Conservation (phyloP, 495 filamentous ascomycete genomes). For the Hypoxylon trugodes region DNA sequence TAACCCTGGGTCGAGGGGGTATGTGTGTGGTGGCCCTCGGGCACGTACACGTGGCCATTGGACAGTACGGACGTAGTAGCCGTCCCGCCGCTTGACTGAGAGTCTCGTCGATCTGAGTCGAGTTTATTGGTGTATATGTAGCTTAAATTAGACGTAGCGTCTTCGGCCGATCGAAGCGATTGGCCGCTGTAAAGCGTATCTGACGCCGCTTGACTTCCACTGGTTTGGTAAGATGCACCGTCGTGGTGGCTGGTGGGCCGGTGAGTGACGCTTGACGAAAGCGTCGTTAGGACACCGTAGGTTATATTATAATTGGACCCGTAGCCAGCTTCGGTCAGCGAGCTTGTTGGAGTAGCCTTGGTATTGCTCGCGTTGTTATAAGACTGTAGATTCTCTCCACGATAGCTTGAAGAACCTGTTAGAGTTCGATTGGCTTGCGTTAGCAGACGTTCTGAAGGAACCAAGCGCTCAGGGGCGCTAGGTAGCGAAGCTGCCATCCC, state of each 20-base stretch:
- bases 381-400: constrained; percentile 30
- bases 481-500: constrained; percentile 52
- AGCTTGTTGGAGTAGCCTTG: constrained; percentile 29
- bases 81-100: constrained; percentile 33
- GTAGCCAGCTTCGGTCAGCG: constrained; percentile 35
- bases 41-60: constrained; percentile 45
- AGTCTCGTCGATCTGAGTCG: constrained; percentile 27
- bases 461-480: constrained; percentile 49
- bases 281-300: constrained; percentile 12
- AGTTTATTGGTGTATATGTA: constrained; percentile 41
- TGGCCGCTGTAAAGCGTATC: constrained; percentile 33
- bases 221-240: constrained; percentile 9
- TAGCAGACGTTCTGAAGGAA: constrained; percentile 47
- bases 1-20: constrained; percentile 26
- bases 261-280: constrained; percentile 11
- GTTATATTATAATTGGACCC: constrained; percentile 24
- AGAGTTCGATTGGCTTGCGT: constrained; percentile 41
- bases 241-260: constrained; percentile 17
- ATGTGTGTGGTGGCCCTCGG: constrained; percentile 29
- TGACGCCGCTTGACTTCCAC: constrained; percentile 4
- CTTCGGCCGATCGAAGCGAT: constrained; percentile 32
- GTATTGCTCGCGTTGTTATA: constrained; percentile 9
- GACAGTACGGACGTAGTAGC: constrained; percentile 34
- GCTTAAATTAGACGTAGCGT: constrained; percentile 23
- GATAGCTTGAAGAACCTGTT: constrained; percentile 37